Percentiles rank a stretch among this genome's conserved stretches.
Conservation (phyloP, 257 asterid species). For the Primulina huaijiensis region DNA sequence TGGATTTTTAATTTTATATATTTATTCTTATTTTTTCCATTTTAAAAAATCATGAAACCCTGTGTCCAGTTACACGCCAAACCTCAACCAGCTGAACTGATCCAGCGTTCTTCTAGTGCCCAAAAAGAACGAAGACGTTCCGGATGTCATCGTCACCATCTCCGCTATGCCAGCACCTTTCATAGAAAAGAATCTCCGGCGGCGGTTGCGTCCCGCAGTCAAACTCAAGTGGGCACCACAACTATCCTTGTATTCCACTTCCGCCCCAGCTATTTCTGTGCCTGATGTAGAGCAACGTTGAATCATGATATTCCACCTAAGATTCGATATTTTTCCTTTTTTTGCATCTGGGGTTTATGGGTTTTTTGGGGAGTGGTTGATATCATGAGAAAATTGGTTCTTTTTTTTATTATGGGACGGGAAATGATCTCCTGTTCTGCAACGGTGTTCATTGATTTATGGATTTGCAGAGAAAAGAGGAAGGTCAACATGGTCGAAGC, state of each 20-base stretch:
- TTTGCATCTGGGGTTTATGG: not conserved
- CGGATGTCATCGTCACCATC: conserved; percentile 26
- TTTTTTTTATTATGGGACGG: not conserved
- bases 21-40: too few relatives aligned
- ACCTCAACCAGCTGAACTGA: not conserved
- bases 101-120: not conserved
- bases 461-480: conserved; percentile 47
- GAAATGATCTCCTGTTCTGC: conserved; percentile 24
- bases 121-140: not conserved
- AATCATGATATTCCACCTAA: not conserved
- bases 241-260: conserved; percentile 37
- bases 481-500: conserved; percentile 73
- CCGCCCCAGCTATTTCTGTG: conserved; percentile 43
- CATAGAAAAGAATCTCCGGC: conserved; percentile 47
- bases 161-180: conserved; percentile 43
- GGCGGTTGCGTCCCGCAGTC: conserved; percentile 24
- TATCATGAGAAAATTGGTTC: conserved; percentile 1
- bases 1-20: too few relatives aligned
- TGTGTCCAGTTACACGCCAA: not conserved
- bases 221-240: conserved; percentile 35
- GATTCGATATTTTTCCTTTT: conserved; percentile 1
- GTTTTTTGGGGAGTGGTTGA: not conserved
- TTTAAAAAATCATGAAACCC: not conserved
- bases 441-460: not conserved
- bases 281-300: conserved; percentile 49